Base-by-base conservation (phyloP, 495 filamentous ascomycete species). In the Hyaloscypha bicolor region DNA sequence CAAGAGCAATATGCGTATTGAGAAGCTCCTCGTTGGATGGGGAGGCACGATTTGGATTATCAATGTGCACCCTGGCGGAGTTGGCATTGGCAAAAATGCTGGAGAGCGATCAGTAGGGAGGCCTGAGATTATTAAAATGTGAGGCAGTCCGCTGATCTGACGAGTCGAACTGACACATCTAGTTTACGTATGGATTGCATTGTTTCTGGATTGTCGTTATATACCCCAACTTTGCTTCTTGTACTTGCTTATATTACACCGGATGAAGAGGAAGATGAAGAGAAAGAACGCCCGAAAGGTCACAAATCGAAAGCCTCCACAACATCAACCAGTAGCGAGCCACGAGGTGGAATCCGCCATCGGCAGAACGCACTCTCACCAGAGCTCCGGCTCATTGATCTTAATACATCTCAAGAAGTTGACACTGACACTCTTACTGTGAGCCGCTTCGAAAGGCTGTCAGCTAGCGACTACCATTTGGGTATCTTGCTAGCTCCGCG, bases 181-280 rank as follows among this genome's bases (percentile, higher is more conserved):
- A 96, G 93, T 80, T 85, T 98, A 79, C 90, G 91, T 72, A 94
- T 94, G 71, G 95, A 98, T 81, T 97, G 96, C 80, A 92, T 94
- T 69, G 91, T 99, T 83, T 96, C 94, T 77, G 95, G 96, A 75
- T 90, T 99, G 75, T 93, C 95, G 69, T 83, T 99, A 79, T 98
- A 97, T 89, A 96, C 91, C 76, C 93, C 94, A 71, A 93, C 87
- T 71, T 82, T 96, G 61, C 83, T 99, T 77, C 84, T 96, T 67
- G 87, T 97, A 71, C 90, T 99, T 82, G 93, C 93, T 74, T 95
- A 94, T 76, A 86, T 93, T 65, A 90, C 90, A 64, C 81, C 85
- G 14, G 87, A 86, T 0, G 70, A 78, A 55, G 59, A 78, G 51
- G 62, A 73, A 48, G 66, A 69, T 4, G 64, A 70, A 61, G 63